Conservation (phyloP, 2,329 filamentous ascomycete species). For the Teratosphaeria gauchensis region DNA sequence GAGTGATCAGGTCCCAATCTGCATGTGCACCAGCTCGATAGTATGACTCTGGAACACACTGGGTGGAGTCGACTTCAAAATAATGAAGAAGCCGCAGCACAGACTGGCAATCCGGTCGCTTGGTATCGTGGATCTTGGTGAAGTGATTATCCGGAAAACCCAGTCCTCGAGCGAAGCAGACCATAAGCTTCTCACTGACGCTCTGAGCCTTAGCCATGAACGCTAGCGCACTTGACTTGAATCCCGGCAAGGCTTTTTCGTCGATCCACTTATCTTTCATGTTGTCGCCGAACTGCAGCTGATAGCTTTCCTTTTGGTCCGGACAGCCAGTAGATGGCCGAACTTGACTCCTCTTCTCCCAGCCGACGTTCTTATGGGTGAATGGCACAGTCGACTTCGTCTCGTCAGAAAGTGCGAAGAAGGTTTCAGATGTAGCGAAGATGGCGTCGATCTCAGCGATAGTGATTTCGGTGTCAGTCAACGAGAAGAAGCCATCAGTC, state of each 20-base stretch:
- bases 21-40: conserved; percentile 54
- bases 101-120: conserved; percentile 43
- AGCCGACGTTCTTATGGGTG: conserved; percentile 48
- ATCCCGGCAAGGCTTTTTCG: conserved; percentile 40
- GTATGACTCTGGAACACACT: conserved; percentile 34
- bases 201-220: conserved; percentile 49
- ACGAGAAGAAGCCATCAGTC: conserved; percentile 51
- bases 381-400: conserved; percentile 47
- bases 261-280: conserved; percentile 46
- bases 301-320: conserved; percentile 54
- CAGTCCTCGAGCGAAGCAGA: conserved; percentile 49
- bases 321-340: conserved; percentile 49
- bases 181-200: conserved; percentile 48
- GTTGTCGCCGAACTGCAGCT: conserved; percentile 51
- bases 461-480: conserved; percentile 47
- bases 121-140: conserved; percentile 43
- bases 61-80: conserved; percentile 24
- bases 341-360: conserved; percentile 51
- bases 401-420: conserved; percentile 45
- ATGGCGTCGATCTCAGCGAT: conserved; percentile 41
- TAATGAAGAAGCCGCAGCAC: conserved; percentile 51
- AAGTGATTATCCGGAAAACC: conserved; percentile 50
- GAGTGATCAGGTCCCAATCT: conserved; percentile 54
- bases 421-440: conserved; percentile 41
- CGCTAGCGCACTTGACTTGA: conserved; percentile 33